These are phyloP conservation scores for Anaeromyces robustus DNA, from an alignment of 192 early-diverging fungal species.

Conservation along the genomic window DNA sequence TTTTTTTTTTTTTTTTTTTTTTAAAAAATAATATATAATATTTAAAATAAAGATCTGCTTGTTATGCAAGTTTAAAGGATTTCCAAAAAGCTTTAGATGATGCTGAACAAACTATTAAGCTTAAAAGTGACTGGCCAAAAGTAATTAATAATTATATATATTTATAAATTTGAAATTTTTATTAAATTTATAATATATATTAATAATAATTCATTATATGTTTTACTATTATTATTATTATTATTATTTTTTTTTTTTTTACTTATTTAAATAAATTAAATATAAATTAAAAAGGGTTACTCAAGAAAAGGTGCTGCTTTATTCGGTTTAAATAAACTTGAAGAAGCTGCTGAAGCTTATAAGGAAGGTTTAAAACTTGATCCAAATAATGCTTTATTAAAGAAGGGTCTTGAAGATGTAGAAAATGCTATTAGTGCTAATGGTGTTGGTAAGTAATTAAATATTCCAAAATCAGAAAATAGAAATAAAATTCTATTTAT, in stretches of 20 bases:
- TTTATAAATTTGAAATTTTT: too few species aligned
- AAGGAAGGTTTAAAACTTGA: constrained; percentile 62
- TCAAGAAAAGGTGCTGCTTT: constrained; percentile 78
- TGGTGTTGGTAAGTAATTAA: constrained; percentile 13
- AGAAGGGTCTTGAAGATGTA: constrained; percentile 62
- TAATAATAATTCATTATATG: too few species aligned
- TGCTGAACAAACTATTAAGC: constrained; percentile 66
- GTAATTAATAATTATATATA: constrained; percentile 5
- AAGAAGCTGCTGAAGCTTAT: constrained; percentile 64
- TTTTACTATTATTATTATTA: too few species aligned
- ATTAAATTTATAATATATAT: too few species aligned
- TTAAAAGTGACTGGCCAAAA: constrained; percentile 78
- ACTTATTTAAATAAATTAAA: neutral
- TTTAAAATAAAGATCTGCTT: constrained; percentile 43
- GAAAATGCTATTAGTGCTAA: constrained; percentile 28
- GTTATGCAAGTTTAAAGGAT: constrained; percentile 59
- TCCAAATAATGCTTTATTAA: constrained; percentile 53
- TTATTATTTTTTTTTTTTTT: too few species aligned
- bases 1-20: constrained; percentile 1
- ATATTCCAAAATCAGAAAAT: too few species aligned
- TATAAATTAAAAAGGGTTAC: constrained; percentile 36
- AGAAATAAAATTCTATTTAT: too few species aligned
- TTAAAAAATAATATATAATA: neutral
- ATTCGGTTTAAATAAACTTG: constrained; percentile 46
- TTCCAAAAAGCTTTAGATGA: constrained; percentile 65